phyloP scores from a whole-genome alignment of 2,329 filamentous ascomycete genomes.

The Diaporthe caulivora region DNA sequence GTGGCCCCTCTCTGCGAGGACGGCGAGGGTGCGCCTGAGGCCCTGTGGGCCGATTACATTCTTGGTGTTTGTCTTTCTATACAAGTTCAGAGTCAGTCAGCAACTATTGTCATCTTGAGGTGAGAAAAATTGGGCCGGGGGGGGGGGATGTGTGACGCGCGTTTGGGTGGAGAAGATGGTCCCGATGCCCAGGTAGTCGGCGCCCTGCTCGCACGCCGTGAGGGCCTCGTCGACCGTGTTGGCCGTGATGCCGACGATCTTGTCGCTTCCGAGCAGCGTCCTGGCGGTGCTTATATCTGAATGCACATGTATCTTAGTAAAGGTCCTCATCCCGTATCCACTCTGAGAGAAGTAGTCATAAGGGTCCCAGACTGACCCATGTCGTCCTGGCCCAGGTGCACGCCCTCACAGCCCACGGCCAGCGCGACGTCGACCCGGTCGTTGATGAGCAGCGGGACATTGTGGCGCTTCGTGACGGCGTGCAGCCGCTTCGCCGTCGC shows the following conservation, averaged over 20 bases:
- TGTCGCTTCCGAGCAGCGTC: slow-evolving; percentile 77
- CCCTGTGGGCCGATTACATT: slow-evolving; percentile 81
- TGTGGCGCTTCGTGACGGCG: slow-evolving; percentile 72
- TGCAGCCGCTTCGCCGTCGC: slow-evolving; percentile 80
- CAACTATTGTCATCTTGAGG: neutral
- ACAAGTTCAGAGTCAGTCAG: neutral
- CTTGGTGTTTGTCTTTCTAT: slow-evolving; percentile 88
- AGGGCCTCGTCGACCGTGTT: slow-evolving; percentile 80
- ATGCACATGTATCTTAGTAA: neutral
- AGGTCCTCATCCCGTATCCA: too few species aligned
- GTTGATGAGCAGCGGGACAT: slow-evolving; percentile 89
- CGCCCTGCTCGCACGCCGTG: slow-evolving; percentile 79
- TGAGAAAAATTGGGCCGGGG: neutral
- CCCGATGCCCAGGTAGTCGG: slow-evolving; percentile 91
- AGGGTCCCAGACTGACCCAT: slow-evolving; percentile 68
- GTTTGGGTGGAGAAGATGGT: slow-evolving; percentile 89
- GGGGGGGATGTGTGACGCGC: slow-evolving; percentile 56
- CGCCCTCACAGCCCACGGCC: slow-evolving; percentile 88
- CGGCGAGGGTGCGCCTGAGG: slow-evolving; percentile 73
- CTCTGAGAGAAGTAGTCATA: neutral
- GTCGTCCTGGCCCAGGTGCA: slow-evolving; percentile 96
- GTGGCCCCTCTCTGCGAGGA: slow-evolving; percentile 64
- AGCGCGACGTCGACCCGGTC: slow-evolving; percentile 91
- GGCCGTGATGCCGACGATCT: slow-evolving; percentile 92
- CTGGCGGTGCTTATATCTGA: slow-evolving; percentile 75